Evolutionary conservation across 495 filamentous ascomycete species (phyloP).

Genomic region (Podospora bellae-mahoneyi): DNA sequence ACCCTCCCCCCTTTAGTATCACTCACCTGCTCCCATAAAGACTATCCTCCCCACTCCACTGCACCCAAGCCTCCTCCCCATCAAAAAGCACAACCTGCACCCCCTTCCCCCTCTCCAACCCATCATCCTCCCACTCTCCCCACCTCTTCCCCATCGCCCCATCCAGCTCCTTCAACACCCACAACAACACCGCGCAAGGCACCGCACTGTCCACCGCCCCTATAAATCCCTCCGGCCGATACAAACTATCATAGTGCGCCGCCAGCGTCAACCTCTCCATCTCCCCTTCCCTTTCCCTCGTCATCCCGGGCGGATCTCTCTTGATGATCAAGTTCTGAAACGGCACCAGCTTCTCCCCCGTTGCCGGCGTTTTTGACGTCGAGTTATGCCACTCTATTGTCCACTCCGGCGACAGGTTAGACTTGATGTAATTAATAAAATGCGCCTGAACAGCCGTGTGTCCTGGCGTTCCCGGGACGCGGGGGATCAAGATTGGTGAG

Average conservation of each 20-base stretch:
- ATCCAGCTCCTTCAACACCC: constrained; percentile 77
- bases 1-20: background rate
- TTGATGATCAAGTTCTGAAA: constrained; percentile 84
- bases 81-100: constrained; percentile 89
- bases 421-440: constrained; percentile 74
- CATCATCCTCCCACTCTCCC: constrained; percentile 57
- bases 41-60: constrained; percentile 76
- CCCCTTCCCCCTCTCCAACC: constrained; percentile 61
- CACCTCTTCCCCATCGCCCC: constrained; percentile 75
- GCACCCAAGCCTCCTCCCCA: constrained; percentile 86
- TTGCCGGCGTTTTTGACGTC: constrained; percentile 71
- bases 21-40: constrained; percentile 76
- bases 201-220: constrained; percentile 91
- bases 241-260: constrained; percentile 90
- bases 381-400: constrained; percentile 80
- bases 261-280: constrained; percentile 79
- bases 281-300: constrained; percentile 32
- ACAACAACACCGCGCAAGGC: constrained; percentile 89
- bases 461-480: constrained; percentile 81
- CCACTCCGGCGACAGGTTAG: constrained; percentile 69
- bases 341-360: constrained; percentile 64
- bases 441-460: constrained; percentile 61
- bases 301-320: constrained; percentile 81
- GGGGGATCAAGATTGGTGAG: constrained; percentile 84
- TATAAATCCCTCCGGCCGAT: constrained; percentile 81